Base-by-base conservation (phyloP, 1,139 yeast species). In the Magnusiomyces tetraspermus region DNA sequence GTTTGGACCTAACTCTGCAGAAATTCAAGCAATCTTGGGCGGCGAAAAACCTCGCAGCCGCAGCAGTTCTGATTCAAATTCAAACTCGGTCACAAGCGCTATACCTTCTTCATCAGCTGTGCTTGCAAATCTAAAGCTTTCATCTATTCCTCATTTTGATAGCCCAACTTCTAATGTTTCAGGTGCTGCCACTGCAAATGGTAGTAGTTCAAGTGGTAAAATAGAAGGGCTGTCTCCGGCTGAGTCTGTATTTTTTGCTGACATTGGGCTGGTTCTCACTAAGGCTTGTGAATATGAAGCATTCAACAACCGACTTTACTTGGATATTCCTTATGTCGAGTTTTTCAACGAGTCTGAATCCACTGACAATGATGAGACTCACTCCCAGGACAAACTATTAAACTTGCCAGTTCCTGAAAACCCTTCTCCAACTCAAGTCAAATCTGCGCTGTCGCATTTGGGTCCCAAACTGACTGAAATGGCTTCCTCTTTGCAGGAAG, bases 271-370 rank as follows among this genome's bases (percentile, higher is more conserved):
- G 17, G 40, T 37, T 23, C 26, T 46, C 28, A 33, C 49, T 3
- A 46, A 46, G 24, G 30, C 30, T 36, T 46, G 49, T 24, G 49
- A 36, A 11, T 37, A 36, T 33, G 49, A 46, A 46, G 30, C 49
- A 15, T 10, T 11, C 2, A 46, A 46, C 21, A 19, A 28, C 31
- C 48, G 38, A 19, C 36, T 45, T 15, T 45, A 45, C 22, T 15
- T 45, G 19, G 48, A 45, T 45, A 28, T 38, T 19, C 42, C 42
- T 5, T 38, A 38, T 38, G 42, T 38, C n/a, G 6, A 38, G 5
- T 38, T 38, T 38, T 38, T 38, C 42, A 38, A 38, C 24, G 42
- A 17, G 5, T 24, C 42, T 4, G 24, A 38, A 10, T 21, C 24
- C 8, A 10, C 8, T 21, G 24, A 38, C 8, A 19, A 22, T 6